Percentiles rank a stretch among this genome's conserved stretches.
Evolutionary conservation across 108 stramenopile genomes (phyloP).

Genomic region (Cyclotella choctawhatcheeana): DNA sequence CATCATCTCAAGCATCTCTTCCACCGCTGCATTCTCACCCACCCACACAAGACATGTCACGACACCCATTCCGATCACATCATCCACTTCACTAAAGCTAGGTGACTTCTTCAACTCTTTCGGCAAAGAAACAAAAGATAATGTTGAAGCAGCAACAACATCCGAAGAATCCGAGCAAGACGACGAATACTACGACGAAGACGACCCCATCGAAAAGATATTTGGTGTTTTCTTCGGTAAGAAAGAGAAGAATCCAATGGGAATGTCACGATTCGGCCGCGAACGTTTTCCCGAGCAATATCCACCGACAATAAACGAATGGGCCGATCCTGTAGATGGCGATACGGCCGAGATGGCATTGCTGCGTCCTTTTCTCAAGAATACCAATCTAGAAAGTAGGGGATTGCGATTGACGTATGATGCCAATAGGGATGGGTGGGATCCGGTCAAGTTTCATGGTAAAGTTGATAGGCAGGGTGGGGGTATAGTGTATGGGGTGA

Average conservation of each 20-base stretch:
- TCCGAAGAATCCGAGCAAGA: conserved; percentile 13
- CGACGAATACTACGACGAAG: conserved; percentile 53
- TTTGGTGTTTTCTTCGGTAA: conserved; percentile 87
- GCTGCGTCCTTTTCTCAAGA: conserved; percentile 78
- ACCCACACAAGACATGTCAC: neutral
- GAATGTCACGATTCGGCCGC: conserved; percentile 50
- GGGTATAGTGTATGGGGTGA: conserved; percentile 63
- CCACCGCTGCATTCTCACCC: neutral
- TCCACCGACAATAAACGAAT: conserved; percentile 71
- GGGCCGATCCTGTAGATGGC: conserved; percentile 71
- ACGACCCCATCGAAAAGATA: conserved; percentile 86
- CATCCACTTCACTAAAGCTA: conserved; percentile 30
- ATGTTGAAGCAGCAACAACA: neutral
- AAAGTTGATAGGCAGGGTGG: conserved; percentile 81
- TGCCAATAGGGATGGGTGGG: conserved; percentile 85
- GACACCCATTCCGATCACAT: conserved; percentile 6
- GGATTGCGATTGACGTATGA: conserved; percentile 74
- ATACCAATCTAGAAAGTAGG: conserved; percentile 82
- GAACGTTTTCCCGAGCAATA: conserved; percentile 84
- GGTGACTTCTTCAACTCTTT: conserved; percentile 58
- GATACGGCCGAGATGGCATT: conserved; percentile 72
- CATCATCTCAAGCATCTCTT: neutral
- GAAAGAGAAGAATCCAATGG: conserved; percentile 68
- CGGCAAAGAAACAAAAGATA: conserved; percentile 24
- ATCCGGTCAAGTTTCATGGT: conserved; percentile 67